These are phyloP conservation scores for Lipomyces spencermartinsiae DNA, from an alignment of 805 yeast genomes.

Conservation along the genomic window DNA sequence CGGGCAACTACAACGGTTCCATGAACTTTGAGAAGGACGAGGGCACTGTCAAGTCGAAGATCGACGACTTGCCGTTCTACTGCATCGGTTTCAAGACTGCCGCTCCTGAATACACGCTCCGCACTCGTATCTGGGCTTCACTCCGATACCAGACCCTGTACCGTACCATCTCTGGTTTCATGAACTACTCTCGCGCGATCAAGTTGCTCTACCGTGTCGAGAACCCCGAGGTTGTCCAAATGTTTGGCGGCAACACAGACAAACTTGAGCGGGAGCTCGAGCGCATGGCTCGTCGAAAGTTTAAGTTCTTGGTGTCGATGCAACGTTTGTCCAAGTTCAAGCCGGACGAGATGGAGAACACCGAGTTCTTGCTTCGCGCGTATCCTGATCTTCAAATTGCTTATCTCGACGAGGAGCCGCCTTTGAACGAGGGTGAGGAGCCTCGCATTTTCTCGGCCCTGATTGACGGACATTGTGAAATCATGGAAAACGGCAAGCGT, in stretches of 20 bases:
- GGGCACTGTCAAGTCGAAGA: slow-evolving; percentile 80
- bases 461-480: slow-evolving; percentile 63
- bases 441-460: slow-evolving; percentile 70
- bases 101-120: slow-evolving; percentile 92
- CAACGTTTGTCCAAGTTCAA: slow-evolving; percentile 76
- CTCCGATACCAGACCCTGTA: slow-evolving; percentile 94
- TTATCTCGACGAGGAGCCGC: slow-evolving; percentile 89
- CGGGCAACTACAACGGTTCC: slow-evolving; percentile 60
- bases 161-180: slow-evolving; percentile 97
- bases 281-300: slow-evolving; percentile 78
- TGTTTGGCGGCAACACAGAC: slow-evolving; percentile 98
- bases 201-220: slow-evolving; percentile 93
- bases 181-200: slow-evolving; percentile 97
- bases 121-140: slow-evolving; percentile 99
- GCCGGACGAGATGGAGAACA: slow-evolving; percentile 69
- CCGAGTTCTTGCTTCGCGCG: slow-evolving; percentile 68
- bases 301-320: slow-evolving; percentile 83
- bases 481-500: slow-evolving; percentile 63
- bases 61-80: slow-evolving; percentile 91
- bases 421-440: slow-evolving; percentile 52
- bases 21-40: slow-evolving; percentile 54
- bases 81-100: slow-evolving; percentile 98
- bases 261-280: slow-evolving; percentile 94
- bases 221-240: slow-evolving; percentile 92
- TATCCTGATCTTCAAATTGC: slow-evolving; percentile 82